Evolutionary conservation across 2,329 filamentous ascomycete genomes (phyloP).

Genomic region (Botrytis byssoidea): DNA sequence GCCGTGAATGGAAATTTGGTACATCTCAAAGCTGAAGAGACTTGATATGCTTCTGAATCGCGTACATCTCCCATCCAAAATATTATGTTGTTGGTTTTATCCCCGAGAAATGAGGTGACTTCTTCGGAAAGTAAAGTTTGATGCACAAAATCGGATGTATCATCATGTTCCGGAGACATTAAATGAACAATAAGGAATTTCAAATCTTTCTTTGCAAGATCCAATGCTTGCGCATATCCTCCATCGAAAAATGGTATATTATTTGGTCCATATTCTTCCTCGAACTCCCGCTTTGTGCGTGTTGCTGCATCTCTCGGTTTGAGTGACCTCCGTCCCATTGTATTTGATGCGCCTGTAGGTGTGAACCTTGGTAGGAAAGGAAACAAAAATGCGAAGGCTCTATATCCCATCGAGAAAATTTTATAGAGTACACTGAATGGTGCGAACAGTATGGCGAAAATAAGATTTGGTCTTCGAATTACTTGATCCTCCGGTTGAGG

Average conservation of each 20-base stretch:
- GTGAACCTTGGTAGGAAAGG: conserved; percentile 71
- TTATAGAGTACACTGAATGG: conserved; percentile 79
- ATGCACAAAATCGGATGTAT: conserved; percentile 76
- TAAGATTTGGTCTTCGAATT: conserved; percentile 62
- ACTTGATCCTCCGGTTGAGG: conserved; percentile 67
- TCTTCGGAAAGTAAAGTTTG: conserved; percentile 78
- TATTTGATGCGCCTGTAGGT: conserved; percentile 56
- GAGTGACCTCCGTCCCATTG: conserved; percentile 69
- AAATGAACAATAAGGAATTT: conserved; percentile 90
- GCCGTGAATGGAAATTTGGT: conserved; percentile 92
- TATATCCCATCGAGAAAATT: conserved; percentile 65
- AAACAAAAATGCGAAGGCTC: conserved; percentile 73
- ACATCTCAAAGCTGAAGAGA: conserved; percentile 80
- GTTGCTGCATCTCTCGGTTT: conserved; percentile 85
- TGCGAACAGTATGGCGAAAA: conserved; percentile 75
- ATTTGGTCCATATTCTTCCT: conserved; percentile 81
- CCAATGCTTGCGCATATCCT: conserved; percentile 88
- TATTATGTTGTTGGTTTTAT: conserved; percentile 74
- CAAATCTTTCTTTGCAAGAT: conserved; percentile 83
- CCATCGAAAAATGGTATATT: conserved; percentile 78
- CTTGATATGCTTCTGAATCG: conserved; percentile 92
- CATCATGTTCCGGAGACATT: conserved; percentile 90
- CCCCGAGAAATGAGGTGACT: conserved; percentile 70
- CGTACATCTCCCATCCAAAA: conserved; percentile 92
- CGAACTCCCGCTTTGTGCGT: conserved; percentile 87